Evolutionary conservation across 352 stramenopile genomes (phyloP).

Genomic region (Thraustochytrium sp.): DNA sequence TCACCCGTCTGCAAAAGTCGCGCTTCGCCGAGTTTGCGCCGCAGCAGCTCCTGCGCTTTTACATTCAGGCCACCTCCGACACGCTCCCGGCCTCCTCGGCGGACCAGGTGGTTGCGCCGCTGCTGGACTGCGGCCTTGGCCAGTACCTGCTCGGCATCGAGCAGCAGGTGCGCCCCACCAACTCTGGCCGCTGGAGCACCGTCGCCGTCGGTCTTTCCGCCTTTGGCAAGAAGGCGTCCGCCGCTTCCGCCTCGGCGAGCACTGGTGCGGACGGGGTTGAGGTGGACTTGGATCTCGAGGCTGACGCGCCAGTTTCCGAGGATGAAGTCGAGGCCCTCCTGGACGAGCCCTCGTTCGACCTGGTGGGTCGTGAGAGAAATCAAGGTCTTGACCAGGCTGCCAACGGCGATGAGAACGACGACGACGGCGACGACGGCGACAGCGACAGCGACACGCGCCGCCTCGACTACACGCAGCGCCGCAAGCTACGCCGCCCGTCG

Average conservation of each 20-base stretch:
- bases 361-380: no score
- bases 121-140: slow-evolving; percentile 1
- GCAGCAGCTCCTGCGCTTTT: slow-evolving; percentile 22
- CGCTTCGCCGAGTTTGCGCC: slow-evolving; percentile 14
- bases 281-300: no score
- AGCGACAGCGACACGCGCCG: background rate
- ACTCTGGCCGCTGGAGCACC: background rate
- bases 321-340: no score
- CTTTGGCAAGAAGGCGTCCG: background rate
- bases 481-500: no score
- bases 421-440: no score
- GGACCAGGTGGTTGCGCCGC: background rate
- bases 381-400: no score
- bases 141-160: slow-evolving; percentile 5
- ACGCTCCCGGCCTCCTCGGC: background rate
- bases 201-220: no score
- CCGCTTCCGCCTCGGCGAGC: background rate
- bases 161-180: background rate
- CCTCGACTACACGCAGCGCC: background rate
- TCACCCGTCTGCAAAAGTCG: background rate
- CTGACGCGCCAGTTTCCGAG: no score
- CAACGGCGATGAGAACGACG: no score
- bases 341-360: no score
- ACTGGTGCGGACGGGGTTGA: no score
- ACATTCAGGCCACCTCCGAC: background rate